Evolutionary conservation across 495 filamentous ascomycete genomes (phyloP).

Genomic region (Corynascus novoguineensis): DNA sequence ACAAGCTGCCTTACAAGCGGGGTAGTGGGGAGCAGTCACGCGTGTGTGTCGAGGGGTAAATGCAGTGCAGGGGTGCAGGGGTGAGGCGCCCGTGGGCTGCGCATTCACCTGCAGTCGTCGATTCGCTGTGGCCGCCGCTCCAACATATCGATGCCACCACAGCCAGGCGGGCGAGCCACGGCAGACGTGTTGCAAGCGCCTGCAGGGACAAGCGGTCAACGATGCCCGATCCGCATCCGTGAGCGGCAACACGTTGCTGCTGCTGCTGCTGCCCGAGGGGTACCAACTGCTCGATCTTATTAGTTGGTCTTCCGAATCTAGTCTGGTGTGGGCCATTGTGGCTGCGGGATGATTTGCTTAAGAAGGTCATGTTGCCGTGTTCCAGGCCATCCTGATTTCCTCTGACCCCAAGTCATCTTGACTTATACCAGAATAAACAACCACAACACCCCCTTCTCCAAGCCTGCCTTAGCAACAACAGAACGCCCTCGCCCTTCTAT

Average conservation of each 20-base stretch:
- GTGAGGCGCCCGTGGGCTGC: background rate
- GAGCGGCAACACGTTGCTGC: no score
- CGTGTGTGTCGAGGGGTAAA: background rate
- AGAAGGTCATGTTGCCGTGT: background rate
- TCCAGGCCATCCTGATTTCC: background rate
- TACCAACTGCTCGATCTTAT: background rate
- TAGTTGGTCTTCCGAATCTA: background rate
- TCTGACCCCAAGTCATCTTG: background rate
- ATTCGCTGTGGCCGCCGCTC: background rate
- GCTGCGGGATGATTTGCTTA: background rate
- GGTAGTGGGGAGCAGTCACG: background rate
- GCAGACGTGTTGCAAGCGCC: background rate
- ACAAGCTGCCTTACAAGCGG: background rate
- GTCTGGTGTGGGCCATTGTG: background rate
- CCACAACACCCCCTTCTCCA: background rate
- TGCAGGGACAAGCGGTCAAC: constrained; percentile 19
- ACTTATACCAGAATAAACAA: background rate
- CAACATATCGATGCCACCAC: constrained; percentile 2
- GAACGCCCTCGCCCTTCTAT: background rate
- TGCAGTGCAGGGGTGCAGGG: background rate
- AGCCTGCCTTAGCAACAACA: background rate
- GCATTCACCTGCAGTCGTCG: background rate
- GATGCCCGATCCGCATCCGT: constrained; percentile 18
- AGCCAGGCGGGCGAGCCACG: background rate
- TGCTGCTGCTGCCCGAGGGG: constrained; percentile 18